phyloP scores from a whole-genome alignment of 140 eudicot species.

The Bidens hawaiensis region DNA sequence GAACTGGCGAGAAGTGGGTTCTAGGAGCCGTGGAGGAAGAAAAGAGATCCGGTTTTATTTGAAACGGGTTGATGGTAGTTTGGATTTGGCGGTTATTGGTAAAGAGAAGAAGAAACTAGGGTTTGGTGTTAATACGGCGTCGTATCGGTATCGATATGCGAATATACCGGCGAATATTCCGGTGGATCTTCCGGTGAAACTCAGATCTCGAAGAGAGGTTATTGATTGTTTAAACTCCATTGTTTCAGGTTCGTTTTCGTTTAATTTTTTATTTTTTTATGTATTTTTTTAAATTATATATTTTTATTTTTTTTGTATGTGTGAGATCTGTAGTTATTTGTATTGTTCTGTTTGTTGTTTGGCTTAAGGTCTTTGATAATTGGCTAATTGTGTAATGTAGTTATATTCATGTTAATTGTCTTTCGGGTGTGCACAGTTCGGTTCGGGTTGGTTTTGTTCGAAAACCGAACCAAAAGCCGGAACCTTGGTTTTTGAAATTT shows the following conservation, averaged over 20 bases:
- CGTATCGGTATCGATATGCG: conserved; percentile 30
- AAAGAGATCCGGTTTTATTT: conserved; percentile 57
- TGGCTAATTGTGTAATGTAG: too few relatives aligned
- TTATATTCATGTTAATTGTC: too few relatives aligned
- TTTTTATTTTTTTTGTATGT: too few relatives aligned
- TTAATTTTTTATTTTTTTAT: too few relatives aligned
- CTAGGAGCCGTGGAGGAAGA: conserved; percentile 38
- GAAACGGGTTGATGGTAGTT: conserved; percentile 47
- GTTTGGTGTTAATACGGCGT: conserved; percentile 16
- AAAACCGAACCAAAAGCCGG: too few relatives aligned
- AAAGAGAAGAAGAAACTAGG: conserved; percentile 64
- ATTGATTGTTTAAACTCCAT: conserved; percentile 56
- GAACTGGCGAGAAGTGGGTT: conserved; percentile 63
- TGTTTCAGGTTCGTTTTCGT: conserved; percentile 39
- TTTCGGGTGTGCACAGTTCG: too few relatives aligned
- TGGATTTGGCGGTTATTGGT: conserved; percentile 71
- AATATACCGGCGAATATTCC: conserved; percentile 13
- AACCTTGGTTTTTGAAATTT: too few relatives aligned
- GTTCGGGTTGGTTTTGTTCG: too few relatives aligned
- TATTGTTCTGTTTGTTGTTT: too few relatives aligned
- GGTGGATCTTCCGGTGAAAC: conserved; percentile 23
- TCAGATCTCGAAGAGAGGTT: conserved; percentile 60
- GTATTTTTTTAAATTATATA: too few relatives aligned
- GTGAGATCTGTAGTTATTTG: too few relatives aligned
- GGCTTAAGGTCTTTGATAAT: too few relatives aligned